Percentiles rank a stretch among this genome's conserved stretches.
phyloP scores from a whole-genome alignment of 2,329 filamentous ascomycete genomes.

The Cladosporium oxysporum region DNA sequence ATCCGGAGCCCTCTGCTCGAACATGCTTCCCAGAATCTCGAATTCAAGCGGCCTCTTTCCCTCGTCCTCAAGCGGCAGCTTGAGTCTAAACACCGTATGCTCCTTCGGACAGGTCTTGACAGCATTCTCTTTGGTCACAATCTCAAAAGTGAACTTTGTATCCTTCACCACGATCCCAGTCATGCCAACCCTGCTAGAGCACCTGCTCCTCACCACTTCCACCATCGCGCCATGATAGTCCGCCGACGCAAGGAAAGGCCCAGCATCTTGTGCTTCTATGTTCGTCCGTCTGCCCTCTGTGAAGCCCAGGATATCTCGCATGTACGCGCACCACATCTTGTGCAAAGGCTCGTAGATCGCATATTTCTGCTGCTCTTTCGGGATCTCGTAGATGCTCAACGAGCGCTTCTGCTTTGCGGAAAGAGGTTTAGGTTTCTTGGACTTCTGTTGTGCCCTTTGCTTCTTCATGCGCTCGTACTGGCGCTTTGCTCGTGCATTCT shows the following conservation, averaged over 20 bases:
- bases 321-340: constrained; percentile 79
- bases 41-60: constrained; percentile 62
- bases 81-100: constrained; percentile 79
- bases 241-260: constrained; percentile 73
- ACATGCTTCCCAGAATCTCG: constrained; percentile 84
- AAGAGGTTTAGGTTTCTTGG: constrained; percentile 65
- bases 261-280: constrained; percentile 62
- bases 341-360: constrained; percentile 76
- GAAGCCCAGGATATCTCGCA: constrained; percentile 74
- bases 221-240: constrained; percentile 88
- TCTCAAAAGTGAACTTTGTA: constrained; percentile 79
- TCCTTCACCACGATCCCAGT: constrained; percentile 88
- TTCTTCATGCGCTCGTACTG: constrained; percentile 41
- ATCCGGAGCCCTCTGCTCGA: constrained; percentile 79
- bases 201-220: constrained; percentile 79
- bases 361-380: constrained; percentile 68
- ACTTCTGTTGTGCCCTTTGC: constrained; percentile 31
- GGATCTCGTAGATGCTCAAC: constrained; percentile 73
- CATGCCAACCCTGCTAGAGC: constrained; percentile 78
- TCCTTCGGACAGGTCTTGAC: constrained; percentile 87
- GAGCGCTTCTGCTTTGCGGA: constrained; percentile 76
- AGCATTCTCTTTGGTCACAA: constrained; percentile 71
- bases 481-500: constrained; percentile 56
- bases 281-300: constrained; percentile 42
- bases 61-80: constrained; percentile 56